Conservation (phyloP, 169 alveolate species). For the Babesia sp. region DNA sequence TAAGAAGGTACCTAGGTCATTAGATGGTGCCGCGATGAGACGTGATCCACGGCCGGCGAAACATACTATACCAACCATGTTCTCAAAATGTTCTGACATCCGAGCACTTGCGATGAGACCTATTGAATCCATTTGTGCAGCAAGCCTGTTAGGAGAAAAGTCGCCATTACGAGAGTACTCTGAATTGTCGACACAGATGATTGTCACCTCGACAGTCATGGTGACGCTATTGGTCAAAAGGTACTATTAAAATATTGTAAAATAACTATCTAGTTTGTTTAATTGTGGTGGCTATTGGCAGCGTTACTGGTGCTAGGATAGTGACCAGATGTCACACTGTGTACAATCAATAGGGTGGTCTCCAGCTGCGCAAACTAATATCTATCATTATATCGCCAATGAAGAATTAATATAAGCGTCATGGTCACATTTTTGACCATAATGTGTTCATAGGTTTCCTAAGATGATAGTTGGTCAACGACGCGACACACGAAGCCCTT, state of each 20-base stretch:
- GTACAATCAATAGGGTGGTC: background rate
- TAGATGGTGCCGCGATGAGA: slow-evolving; percentile 89
- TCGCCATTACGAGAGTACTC: slow-evolving; percentile 96
- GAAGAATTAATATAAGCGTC: too few relatives aligned
- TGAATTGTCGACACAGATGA: slow-evolving; percentile 94
- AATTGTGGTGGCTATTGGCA: too few relatives aligned
- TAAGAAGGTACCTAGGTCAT: slow-evolving; percentile 87
- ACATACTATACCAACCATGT: slow-evolving; percentile 91
- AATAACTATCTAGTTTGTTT: too few relatives aligned
- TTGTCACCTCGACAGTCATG: slow-evolving; percentile 95
- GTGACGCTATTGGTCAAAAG: slow-evolving; percentile 17
- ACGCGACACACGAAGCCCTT: too few relatives aligned
- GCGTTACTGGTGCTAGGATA: background rate
- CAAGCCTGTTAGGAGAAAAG: slow-evolving; percentile 89
- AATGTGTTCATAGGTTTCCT: too few relatives aligned
- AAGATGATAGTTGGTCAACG: too few relatives aligned
- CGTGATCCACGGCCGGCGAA: slow-evolving; percentile 94
- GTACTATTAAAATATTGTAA: too few relatives aligned
- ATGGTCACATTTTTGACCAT: too few relatives aligned
- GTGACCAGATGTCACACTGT: background rate
- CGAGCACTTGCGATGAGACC: slow-evolving; percentile 69
- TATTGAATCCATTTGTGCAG: slow-evolving; percentile 85
- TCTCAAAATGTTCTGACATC: slow-evolving; percentile 85
- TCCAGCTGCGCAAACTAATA: too few relatives aligned
- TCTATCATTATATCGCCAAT: too few relatives aligned